Base-by-base conservation (phyloP, 371 early-diverging fungal genomes). In the Actinomucor elegans region DNA sequence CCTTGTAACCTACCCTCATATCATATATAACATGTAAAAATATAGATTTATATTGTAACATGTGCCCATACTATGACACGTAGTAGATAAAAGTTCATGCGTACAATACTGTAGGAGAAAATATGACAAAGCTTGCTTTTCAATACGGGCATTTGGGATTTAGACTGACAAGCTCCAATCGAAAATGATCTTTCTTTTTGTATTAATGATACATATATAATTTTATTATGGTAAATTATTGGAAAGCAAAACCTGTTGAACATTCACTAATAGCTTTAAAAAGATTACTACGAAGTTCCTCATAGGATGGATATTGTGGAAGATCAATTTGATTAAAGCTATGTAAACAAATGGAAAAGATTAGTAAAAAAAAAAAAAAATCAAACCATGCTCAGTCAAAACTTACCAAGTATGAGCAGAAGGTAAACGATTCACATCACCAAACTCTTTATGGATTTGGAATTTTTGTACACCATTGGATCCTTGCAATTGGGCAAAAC, bases 321-420 rank as follows among this genome's bases (percentile, higher is more conserved):
- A 99, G 64, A 69, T 98, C 99, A 41, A 99, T 73, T 80, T 99
- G 99, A 69, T 99, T 99, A 72, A 98, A 98, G 70, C 94, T 93
- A 72, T 27, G 59, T 1, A 33, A 17, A 37, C 32, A 63, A 49
- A 61, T 45, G 40, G 48, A 62, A 35, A 34, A 37, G 40, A 37
- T 55, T 15, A 40, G 34, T 9, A 26, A 5, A 2, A 41, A 23
- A 42, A 7, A 27, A 5, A 2, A 15, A 7, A 3, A 36, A 26
- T 2, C 1, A 26, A 11, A 9, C n/a, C n/a, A n/a, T n/a, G n/a
- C n/a, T n/a, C n/a, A n/a, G 2, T 15, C 24, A 27, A 32, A 26
- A 53, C 69, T 69, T 87, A 93, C 94, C 99, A 98, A 29, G 99
- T 99, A 68, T 99, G 99, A 5, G 99, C 98, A 12, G 92, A 91